These are phyloP conservation scores for Psilocybe subaeruginosa DNA, from an alignment of 768 basidiomycete genomes.

Conservation along the genomic window DNA sequence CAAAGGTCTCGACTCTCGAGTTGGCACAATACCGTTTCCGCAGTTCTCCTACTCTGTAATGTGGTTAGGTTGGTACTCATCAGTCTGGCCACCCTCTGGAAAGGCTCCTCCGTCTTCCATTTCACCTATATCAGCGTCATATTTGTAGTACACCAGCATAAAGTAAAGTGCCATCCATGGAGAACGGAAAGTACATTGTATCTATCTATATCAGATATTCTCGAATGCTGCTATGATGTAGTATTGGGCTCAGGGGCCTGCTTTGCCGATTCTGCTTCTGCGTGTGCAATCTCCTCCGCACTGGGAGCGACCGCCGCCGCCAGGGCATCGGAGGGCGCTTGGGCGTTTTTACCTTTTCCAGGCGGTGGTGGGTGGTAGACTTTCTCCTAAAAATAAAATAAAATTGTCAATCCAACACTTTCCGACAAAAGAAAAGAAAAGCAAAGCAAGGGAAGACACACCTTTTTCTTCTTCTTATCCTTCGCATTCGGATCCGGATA, in stretches of 20 bases:
- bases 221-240: background rate
- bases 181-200: background rate
- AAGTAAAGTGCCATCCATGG: too few relatives aligned
- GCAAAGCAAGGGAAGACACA: constrained; percentile 38
- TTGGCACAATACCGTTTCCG: background rate
- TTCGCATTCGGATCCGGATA: constrained; percentile 81
- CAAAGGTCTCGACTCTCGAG: too few relatives aligned
- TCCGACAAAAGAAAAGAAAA: too few relatives aligned
- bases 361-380: constrained; percentile 85
- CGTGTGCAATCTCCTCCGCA: constrained; percentile 15
- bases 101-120: too few relatives aligned
- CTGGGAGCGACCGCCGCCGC: constrained; percentile 11
- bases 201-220: background rate
- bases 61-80: too few relatives aligned
- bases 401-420: background rate
- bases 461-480: constrained; percentile 65
- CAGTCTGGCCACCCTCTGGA: too few relatives aligned
- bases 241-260: constrained; percentile 6
- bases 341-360: constrained; percentile 69
- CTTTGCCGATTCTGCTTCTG: constrained; percentile 15
- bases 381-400: constrained; percentile 54
- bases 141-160: too few relatives aligned
- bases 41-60: too few relatives aligned
- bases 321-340: constrained; percentile 16
- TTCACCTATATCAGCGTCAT: too few relatives aligned